Base-by-base conservation (phyloP, 805 yeast genomes). In the Hanseniaspora lindneri region DNA sequence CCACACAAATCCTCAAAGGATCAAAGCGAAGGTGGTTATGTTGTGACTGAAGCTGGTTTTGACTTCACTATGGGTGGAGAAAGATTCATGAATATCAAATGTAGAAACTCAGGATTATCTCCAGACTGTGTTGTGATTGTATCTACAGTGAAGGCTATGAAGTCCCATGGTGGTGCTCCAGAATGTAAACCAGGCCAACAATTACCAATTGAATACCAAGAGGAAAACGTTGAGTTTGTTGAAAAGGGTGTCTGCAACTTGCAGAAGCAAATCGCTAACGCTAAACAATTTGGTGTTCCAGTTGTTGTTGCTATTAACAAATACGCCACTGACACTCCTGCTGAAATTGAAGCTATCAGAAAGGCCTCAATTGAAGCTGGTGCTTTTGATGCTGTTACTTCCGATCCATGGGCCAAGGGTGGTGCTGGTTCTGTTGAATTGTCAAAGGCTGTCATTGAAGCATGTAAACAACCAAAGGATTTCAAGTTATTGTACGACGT, bases 1-100 rank as follows among this genome's bases (percentile, higher is more conserved):
- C 70, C 76, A 30, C 73, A 71, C 47, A 66, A 70, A 36, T 66
- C 72, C 60, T 28, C 42, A 8, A 21, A 51, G 16, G 49, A 41
- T 8, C 44, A 49, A 16, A 14, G 50, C 3, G 73, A 77, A 47
- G 70, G 71, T 53, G 97, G 97, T 55, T 89, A 76, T 62, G 97
- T 87, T 49, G 85, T 89, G 53, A 89, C 98, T 44, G 98, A 89
- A 66, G 96, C 97, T 34, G 98, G 98, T 47, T 89, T 89, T 68
- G 97, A 89, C 67, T 89, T 92, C 72, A 89, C 96, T 42, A 89
- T 89, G 97, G 98, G 98, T 55, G 97, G 97, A 57, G 98, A 89
- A 71, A 76, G 97, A 60, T 89, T 89, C 69, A 76, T 89, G 67
- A 86, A 89, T 71, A 89, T 89, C 66, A 89, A 89, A 70, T 87